Base-by-base conservation (phyloP, 371 early-diverging fungal genomes). In the Mycotypha africana region DNA sequence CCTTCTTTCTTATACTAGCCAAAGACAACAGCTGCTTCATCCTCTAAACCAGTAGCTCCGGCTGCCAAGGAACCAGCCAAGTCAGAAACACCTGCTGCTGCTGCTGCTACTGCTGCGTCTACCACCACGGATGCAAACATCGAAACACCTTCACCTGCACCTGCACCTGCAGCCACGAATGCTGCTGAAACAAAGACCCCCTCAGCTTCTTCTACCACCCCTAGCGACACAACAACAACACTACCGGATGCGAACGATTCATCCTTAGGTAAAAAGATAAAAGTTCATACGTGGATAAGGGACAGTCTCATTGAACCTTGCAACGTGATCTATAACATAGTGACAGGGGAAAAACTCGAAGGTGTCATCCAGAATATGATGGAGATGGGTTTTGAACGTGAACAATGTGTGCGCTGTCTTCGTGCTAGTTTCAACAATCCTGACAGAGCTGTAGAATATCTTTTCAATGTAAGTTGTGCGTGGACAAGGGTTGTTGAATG, bases 381-480 rank as follows among this genome's bases (percentile, higher is more conserved):
- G 58, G 95, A 95, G 48, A 93, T 97, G 94, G 98, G 98, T 5
- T 97, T 89, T 67, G 80, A 85, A 45, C 82, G 91, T 42, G 89
- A 89, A 11, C 81, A 93, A 57, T 89, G 92, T 51, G 80, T 82
- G 38, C 65, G 71, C 45, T 97, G 97, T 22, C 91, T 97, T 86
- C 82, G 94, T 28, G 96, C 97, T 14, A 92, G 92, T 55, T 97
- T 86, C 66, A 95, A 95, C 67, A 97, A 97, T 62, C 94, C 98
- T 4, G 95, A 95, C 58, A 79, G 98, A 47, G 98, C 98, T 23
- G 95, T 90, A 6, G 98, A 97, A 65, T 97, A 96, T 62, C 70
- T 97, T 47, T 82, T 95, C 63, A 93, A 74, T 43, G 97, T 89
- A 46, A 26, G 33, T 31, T n/a, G n/a, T n/a, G n/a, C n/a, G n/a